Evolutionary conservation across 192 early-diverging fungal species (phyloP).

Genomic region (Coemansia sp.): DNA sequence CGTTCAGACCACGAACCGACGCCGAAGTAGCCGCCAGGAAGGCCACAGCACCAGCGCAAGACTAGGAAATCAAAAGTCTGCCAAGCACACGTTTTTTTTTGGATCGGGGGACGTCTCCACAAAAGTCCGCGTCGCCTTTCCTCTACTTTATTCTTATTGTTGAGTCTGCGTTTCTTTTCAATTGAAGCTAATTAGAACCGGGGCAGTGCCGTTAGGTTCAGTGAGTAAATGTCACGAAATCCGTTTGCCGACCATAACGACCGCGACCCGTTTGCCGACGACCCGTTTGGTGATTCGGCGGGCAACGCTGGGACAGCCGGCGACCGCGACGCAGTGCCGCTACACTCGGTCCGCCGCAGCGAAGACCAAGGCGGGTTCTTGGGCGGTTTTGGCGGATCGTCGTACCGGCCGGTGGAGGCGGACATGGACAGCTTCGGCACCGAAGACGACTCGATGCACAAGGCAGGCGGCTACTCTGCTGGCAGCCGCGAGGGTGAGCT

Average conservation of each 20-base stretch:
- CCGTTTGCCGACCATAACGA: constrained; percentile 43
- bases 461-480: not conserved
- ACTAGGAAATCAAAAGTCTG: too few species aligned
- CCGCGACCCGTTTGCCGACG: constrained; percentile 31
- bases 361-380: constrained; percentile 33
- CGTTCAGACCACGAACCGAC: constrained; percentile 34
- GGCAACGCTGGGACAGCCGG: not conserved
- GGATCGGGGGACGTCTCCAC: not conserved
- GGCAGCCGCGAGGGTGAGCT: constrained; percentile 67
- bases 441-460: constrained; percentile 6
- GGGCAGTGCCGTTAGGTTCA: not conserved
- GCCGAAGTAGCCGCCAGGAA: constrained; percentile 38
- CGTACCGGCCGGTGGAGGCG: constrained; percentile 35
- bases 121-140: too few species aligned
- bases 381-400: constrained; percentile 21
- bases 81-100: not conserved
- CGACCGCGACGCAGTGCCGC: constrained; percentile 38
- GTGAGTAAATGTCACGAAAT: constrained; percentile 35
- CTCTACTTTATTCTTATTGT: too few species aligned
- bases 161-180: not conserved
- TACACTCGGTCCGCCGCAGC: constrained; percentile 36
- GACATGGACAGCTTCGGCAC: constrained; percentile 15
- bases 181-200: not conserved
- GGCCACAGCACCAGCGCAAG: constrained; percentile 1
- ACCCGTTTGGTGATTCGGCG: constrained; percentile 39